Percentiles rank a stretch among this genome's conserved stretches.
Evolutionary conservation across 768 basidiomycete genomes (phyloP).

Genomic region (Daedaleopsis sinensis): DNA sequence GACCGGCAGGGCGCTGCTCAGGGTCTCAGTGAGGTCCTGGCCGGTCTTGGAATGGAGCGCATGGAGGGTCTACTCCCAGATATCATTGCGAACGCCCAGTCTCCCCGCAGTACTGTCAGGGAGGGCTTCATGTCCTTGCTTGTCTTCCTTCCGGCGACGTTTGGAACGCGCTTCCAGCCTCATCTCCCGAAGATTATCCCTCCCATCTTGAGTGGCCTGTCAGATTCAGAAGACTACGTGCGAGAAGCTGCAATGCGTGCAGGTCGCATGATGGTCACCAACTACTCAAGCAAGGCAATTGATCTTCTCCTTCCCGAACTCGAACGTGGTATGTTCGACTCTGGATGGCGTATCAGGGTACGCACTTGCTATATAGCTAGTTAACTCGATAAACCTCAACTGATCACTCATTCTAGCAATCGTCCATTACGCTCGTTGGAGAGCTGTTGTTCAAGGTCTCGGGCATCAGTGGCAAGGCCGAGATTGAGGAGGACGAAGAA

Average conservation of each 20-base stretch:
- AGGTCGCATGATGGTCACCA: constrained; percentile 96
- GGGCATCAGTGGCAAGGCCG: constrained; percentile 89
- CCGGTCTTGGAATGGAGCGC: constrained; percentile 96
- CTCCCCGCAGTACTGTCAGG: constrained; percentile 85
- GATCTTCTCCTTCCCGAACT: constrained; percentile 93
- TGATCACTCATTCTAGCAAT: constrained; percentile 57
- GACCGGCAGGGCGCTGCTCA: constrained; percentile 98
- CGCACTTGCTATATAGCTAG: constrained; percentile 22
- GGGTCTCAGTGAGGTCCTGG: constrained; percentile 92
- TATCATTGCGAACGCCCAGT: constrained; percentile 89
- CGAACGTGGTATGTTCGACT: constrained; percentile 93
- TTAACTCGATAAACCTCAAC: too few relatives aligned
- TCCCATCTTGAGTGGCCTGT: constrained; percentile 88
- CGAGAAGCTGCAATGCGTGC: constrained; percentile 98
- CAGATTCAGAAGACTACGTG: constrained; percentile 93
- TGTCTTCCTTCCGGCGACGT: constrained; percentile 93
- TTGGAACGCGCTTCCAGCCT: constrained; percentile 94
- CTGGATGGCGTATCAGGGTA: constrained; percentile 93
- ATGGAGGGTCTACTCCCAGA: constrained; percentile 93
- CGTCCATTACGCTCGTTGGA: constrained; percentile 93
- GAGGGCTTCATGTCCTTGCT: constrained; percentile 99
- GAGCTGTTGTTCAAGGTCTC: constrained; percentile 96
- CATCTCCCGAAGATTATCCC: constrained; percentile 93
- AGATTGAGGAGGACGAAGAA: constrained; percentile 80
- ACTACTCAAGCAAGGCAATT: constrained; percentile 90